phyloP scores from a whole-genome alignment of 106 monocot genomes.

The Acorus gramineus region DNA sequence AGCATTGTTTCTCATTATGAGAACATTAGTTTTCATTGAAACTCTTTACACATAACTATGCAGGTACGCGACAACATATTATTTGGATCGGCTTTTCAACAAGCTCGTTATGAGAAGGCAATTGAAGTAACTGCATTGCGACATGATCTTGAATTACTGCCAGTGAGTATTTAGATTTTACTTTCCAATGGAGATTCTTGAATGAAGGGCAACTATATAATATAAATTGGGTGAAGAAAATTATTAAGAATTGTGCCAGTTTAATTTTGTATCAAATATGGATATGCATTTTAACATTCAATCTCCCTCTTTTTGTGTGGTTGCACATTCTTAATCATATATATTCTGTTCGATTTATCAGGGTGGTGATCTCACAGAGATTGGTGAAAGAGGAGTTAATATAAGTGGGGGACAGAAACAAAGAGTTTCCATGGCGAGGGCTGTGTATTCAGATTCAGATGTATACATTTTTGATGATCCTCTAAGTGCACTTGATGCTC shows the following conservation, averaged over 20 bases:
- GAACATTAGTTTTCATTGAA: no score
- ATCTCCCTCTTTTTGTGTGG: no score
- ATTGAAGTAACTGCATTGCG: slow-evolving; percentile 75
- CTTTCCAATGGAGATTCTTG: not conserved
- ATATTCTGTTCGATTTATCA: slow-evolving; percentile 9
- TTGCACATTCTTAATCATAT: not conserved
- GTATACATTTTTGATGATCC: slow-evolving; percentile 99
- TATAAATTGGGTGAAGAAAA: no score
- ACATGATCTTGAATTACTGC: slow-evolving; percentile 87
- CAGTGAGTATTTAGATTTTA: slow-evolving; percentile 37
- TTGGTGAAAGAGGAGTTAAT: slow-evolving; percentile 98
- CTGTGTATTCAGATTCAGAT: slow-evolving; percentile 96
- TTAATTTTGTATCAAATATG: no score
- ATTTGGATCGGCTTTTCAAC: slow-evolving; percentile 85
- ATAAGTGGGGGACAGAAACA: slow-evolving; percentile 99
- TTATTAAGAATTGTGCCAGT: no score
- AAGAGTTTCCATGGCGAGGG: slow-evolving; percentile 98
- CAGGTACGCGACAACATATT: slow-evolving; percentile 94
- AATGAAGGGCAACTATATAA: no score
- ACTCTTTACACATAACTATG: not conserved
- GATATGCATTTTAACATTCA: no score
- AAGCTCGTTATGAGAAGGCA: slow-evolving; percentile 48
- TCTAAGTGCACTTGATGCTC: slow-evolving; percentile 97
- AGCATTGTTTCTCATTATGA: no score
- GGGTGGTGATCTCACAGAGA: slow-evolving; percentile 99